Percentiles rank a stretch among this genome's conserved stretches.
phyloP scores from a whole-genome alignment of 257 asterid species.

The Datura wrightii region DNA sequence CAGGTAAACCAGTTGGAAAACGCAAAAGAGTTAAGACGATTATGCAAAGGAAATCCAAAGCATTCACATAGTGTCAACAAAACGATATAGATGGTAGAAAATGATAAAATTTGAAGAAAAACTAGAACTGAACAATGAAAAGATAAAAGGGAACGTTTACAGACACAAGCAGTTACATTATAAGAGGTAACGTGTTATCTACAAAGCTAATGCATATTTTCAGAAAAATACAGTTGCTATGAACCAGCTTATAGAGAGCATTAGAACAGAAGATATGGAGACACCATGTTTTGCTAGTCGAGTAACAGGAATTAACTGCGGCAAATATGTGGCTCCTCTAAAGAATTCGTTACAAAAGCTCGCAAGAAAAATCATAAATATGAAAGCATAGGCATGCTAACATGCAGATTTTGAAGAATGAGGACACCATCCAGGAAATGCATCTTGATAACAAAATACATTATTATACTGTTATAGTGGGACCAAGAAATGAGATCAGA shows the following conservation, averaged over 20 bases:
- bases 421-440: not conserved
- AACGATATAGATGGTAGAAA: not conserved
- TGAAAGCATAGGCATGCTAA: not conserved
- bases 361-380: not conserved
- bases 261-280: constrained; percentile 5
- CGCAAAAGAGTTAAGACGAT: constrained; percentile 21
- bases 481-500: constrained; percentile 17
- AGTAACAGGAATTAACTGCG: not conserved
- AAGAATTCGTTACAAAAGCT: not conserved
- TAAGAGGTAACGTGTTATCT: not conserved
- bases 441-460: constrained; percentile 16
- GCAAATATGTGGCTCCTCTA: not conserved
- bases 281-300: constrained; percentile 5
- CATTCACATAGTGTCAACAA: not conserved
- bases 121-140: not conserved
- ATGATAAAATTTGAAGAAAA: not conserved
- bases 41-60: constrained; percentile 4
- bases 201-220: not conserved
- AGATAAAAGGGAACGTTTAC: not conserved
- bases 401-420: not conserved
- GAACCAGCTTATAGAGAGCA: constrained; percentile 1
- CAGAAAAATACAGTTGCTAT: not conserved
- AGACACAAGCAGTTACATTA: not conserved
- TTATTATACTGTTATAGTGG: not conserved
- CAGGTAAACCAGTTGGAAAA: constrained; percentile 37